Evolutionary conservation across 192 early-diverging fungal genomes (phyloP).

Genomic region (Linnemannia exigua): DNA sequence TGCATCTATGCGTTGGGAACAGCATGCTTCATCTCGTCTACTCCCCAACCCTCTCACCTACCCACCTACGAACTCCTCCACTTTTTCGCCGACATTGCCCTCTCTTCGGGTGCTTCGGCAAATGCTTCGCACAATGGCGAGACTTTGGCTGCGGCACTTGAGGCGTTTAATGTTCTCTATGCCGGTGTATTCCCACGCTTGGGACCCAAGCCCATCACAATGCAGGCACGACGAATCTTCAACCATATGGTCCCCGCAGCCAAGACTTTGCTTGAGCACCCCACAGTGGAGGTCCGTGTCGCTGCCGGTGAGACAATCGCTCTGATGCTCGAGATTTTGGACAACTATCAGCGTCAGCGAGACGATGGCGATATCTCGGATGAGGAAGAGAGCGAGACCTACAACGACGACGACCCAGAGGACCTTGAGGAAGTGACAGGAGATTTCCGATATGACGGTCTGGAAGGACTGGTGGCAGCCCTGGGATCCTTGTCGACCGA

Average conservation of each 20-base stretch:
- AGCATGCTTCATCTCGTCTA: conserved; percentile 57
- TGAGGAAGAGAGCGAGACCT: conserved; percentile 36
- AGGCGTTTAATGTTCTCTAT: conserved; percentile 53
- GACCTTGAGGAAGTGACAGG: conserved; percentile 50
- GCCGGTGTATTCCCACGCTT: conserved; percentile 44
- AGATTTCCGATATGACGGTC: conserved; percentile 64
- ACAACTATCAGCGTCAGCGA: conserved; percentile 39
- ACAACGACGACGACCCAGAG: conserved; percentile 60
- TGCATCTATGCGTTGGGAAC: conserved; percentile 52
- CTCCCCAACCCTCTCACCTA: conserved; percentile 47
- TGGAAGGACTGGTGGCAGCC: conserved; percentile 70
- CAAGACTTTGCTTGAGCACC: conserved; percentile 67
- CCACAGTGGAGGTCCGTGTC: conserved; percentile 72
- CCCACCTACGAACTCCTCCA: conserved; percentile 53
- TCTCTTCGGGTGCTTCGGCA: conserved; percentile 37
- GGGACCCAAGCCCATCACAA: conserved; percentile 41
- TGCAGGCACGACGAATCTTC: conserved; percentile 54
- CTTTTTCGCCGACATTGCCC: conserved; percentile 57
- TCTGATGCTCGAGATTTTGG: conserved; percentile 72
- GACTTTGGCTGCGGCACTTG: conserved; percentile 45
- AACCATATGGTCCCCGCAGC: conserved; percentile 64
- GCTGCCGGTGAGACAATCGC: conserved; percentile 83
- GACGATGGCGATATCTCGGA: conserved; percentile 45
- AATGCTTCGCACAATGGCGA: conserved; percentile 50
- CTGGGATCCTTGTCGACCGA: conserved; percentile 70